Evolutionary conservation across 352 stramenopile species (phyloP).

Genomic region (Peronosclerospora sorghi): DNA sequence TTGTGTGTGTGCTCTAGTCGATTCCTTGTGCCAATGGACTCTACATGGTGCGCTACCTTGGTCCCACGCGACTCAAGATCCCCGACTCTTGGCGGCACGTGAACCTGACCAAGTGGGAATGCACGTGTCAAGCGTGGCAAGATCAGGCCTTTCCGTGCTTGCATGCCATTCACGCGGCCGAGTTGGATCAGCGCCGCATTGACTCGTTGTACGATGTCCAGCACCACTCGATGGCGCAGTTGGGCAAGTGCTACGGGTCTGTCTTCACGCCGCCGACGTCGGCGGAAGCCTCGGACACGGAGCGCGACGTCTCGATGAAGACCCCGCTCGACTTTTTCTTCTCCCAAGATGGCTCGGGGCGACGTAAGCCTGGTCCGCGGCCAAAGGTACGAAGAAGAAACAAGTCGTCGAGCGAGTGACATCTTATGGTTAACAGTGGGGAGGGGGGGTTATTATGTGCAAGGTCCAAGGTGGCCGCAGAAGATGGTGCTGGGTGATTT

Average conservation of each 20-base stretch:
- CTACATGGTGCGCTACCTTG: conserved; percentile 70
- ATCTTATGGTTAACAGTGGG: too few relatives aligned
- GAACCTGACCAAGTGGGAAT: conserved; percentile 64
- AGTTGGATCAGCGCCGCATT: conserved; percentile 60
- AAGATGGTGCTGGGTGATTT: too few relatives aligned
- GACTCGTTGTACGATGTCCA: conserved; percentile 62
- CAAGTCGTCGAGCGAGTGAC: too few relatives aligned
- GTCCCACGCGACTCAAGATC: conserved; percentile 34
- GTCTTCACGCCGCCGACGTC: conserved; percentile 55
- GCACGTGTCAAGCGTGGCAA: conserved; percentile 74
- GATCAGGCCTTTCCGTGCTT: conserved; percentile 67
- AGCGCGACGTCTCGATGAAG: conserved; percentile 35
- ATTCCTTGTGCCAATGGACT: conserved; percentile 69
- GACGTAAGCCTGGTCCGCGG: conserved; percentile 48
- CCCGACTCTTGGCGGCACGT: conserved; percentile 72
- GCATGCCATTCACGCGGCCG: conserved; percentile 60
- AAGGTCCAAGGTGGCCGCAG: too few relatives aligned
- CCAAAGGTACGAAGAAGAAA: too few relatives aligned
- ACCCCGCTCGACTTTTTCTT: conserved; percentile 61
- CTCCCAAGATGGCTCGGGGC: conserved; percentile 33
- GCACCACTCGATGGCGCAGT: conserved; percentile 58
- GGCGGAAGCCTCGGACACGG: conserved; percentile 35
- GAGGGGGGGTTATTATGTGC: too few relatives aligned
- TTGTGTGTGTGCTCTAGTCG: too few relatives aligned
- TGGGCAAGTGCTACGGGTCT: conserved; percentile 45